Base-by-base conservation (phyloP, 495 filamentous ascomycete species). In the Cercophora samala region DNA sequence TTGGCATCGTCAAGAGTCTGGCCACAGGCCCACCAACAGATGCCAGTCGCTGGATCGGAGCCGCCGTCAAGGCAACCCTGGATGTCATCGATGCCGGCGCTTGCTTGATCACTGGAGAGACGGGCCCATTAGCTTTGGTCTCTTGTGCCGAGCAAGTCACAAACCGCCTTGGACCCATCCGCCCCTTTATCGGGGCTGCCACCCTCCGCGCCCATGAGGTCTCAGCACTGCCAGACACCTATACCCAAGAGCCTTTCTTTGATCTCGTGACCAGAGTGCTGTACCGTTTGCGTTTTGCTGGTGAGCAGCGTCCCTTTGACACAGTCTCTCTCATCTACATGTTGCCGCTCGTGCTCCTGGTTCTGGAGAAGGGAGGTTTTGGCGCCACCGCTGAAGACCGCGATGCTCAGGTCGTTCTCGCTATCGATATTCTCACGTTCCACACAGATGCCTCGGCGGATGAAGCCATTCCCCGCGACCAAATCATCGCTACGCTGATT, bases 221-320 rank as follows among this genome's bases (percentile, higher is more conserved):
- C 18, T 85, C 87, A 18, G 84, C 91, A 8, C 78, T 97, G 0
- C 83, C 92, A 0, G 80, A 87, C 22, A 88, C 90, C 52, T 78
- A 93, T 68, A 83, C 89, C 64, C 79, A 90, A 65, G 95, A 97
- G 76, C 87, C 90, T 42, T 80, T 98, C 59, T 91, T 91, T 66
- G 90, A 95, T 59, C 86, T 97, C 4, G 84, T 96, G 15, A 97
- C 94, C 19, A 86, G 95, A 76, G 87, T 98, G 8, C 82, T 99
- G 17, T 97, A 97, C 76, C 89, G 93, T 37, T 78, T 99, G 58
- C 90, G 93, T 21, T 96, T 97, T 74, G 84, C 92, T 63, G 91
- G 91, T 15, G 95, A 97, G 74, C 95, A 98, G 74, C 87, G 93
- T 2, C 92, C 93, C 3, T 92, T 98, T 67, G 96, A 98, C 73